A percentile compares a stretch with the other conserved stretches of the same genome.
Conservation (phyloP, 2,329 filamentous ascomycete species). For the Bertia moriformis region DNA sequence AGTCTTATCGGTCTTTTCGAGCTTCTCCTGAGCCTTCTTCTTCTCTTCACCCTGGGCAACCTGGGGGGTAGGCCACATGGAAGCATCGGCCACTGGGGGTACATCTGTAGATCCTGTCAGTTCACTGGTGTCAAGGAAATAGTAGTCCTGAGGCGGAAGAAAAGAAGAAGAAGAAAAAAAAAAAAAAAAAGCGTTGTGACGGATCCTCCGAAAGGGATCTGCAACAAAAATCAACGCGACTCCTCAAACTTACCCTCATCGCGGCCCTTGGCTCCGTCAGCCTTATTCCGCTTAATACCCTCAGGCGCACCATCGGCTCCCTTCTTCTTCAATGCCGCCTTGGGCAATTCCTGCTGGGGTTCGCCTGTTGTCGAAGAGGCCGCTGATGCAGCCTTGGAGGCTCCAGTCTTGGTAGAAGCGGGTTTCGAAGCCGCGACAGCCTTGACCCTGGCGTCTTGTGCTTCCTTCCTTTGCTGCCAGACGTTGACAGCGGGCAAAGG, state of each 20-base stretch:
- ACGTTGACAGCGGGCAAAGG: slow-evolving; percentile 73
- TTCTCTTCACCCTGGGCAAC: slow-evolving; percentile 63
- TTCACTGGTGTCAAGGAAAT: slow-evolving; percentile 9
- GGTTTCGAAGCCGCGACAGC: slow-evolving; percentile 8
- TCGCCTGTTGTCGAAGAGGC: slow-evolving; percentile 2
- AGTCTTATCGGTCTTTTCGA: slow-evolving; percentile 37
- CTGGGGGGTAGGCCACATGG: slow-evolving; percentile 83
- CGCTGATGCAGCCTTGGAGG: slow-evolving; percentile 11
- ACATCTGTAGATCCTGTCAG: too few relatives aligned
- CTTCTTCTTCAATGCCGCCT: slow-evolving; percentile 20
- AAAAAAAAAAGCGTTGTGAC: too few relatives aligned
- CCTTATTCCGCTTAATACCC: slow-evolving; percentile 10
- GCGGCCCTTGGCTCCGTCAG: slow-evolving; percentile 10
- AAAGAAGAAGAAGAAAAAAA: too few relatives aligned
- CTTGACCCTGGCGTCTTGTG: slow-evolving; percentile 37
- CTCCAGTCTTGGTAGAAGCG: slow-evolving; percentile 6
- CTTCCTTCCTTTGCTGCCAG: slow-evolving; percentile 69
- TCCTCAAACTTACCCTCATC: slow-evolving; percentile 2
- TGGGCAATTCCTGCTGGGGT: slow-evolving; percentile 17
- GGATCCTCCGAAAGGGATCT: too few relatives aligned
- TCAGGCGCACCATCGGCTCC: slow-evolving; percentile 19
- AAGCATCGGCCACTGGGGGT: slow-evolving; percentile 61
- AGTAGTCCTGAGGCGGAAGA: slow-evolving; percentile 31
- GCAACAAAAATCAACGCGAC: too few relatives aligned
- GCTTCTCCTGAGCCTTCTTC: slow-evolving; percentile 55